Percentiles rank a stretch among this genome's conserved stretches.
phyloP scores from a whole-genome alignment of 1,284 basidiomycete species.

The Cutaneotrichosporon cavernicola region DNA sequence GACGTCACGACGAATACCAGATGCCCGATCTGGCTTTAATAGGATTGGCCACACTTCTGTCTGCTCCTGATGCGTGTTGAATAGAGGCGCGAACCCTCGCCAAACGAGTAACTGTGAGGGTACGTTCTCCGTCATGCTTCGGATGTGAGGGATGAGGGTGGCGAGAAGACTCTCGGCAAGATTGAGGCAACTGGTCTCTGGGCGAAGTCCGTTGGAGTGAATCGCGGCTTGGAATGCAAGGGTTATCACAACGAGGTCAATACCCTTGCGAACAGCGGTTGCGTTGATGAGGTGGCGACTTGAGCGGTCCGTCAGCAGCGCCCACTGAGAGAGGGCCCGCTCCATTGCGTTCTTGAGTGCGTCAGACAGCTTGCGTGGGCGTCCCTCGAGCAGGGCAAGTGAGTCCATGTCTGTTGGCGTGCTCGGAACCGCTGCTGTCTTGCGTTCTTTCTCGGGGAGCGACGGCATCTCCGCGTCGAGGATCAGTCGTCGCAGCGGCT shows the following conservation, averaged over 20 bases:
- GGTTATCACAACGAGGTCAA: constrained; percentile 67
- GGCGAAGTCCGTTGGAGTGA: constrained; percentile 61
- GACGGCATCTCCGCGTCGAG: constrained; percentile 64
- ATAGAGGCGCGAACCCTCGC: constrained; percentile 65
- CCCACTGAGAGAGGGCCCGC: constrained; percentile 57
- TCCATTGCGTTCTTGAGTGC: constrained; percentile 66
- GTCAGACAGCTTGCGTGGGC: constrained; percentile 65
- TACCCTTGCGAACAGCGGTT: constrained; percentile 63
- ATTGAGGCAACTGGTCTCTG: constrained; percentile 30
- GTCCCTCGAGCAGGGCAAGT: constrained; percentile 42
- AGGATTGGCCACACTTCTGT: constrained; percentile 60
- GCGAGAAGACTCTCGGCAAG: constrained; percentile 24
- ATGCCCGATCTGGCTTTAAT: constrained; percentile 62
- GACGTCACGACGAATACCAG: constrained; percentile 65
- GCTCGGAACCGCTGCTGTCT: not conserved
- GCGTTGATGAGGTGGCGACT: constrained; percentile 53
- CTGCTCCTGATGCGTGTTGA: constrained; percentile 43
- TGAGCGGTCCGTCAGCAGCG: constrained; percentile 37
- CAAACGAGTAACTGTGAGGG: constrained; percentile 57
- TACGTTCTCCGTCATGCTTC: constrained; percentile 18
- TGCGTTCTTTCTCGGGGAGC: not conserved
- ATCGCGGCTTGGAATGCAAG: constrained; percentile 69
- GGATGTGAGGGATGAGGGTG: constrained; percentile 23
- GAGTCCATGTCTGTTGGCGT: constrained; percentile 44
- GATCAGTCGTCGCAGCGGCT: constrained; percentile 67